Evolutionary conservation across 352 stramenopile genomes (phyloP).

Genomic region (Phytophthora melonis): DNA sequence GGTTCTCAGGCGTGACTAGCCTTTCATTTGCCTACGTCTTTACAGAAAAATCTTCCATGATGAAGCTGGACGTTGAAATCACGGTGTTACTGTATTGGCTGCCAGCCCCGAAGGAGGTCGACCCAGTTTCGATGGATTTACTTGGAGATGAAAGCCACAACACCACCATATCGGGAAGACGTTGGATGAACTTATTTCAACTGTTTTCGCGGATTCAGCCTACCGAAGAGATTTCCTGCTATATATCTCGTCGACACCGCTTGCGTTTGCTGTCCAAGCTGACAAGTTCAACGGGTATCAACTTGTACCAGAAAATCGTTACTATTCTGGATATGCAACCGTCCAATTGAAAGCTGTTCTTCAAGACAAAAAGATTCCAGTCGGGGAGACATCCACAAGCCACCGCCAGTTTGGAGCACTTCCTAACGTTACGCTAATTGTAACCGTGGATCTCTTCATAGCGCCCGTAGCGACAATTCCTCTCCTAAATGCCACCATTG

Average conservation of each 20-base stretch:
- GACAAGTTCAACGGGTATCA: slow-evolving; percentile 13
- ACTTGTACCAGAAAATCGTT: slow-evolving; percentile 24
- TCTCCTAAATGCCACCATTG: slow-evolving; percentile 7
- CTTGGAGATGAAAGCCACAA: slow-evolving; percentile 22
- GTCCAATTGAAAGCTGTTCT: slow-evolving; percentile 37
- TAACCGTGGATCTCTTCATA: slow-evolving; percentile 34
- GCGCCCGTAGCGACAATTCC: slow-evolving; percentile 27
- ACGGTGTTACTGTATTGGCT: slow-evolving; percentile 29
- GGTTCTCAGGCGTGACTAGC: slow-evolving; percentile 14
- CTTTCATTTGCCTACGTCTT: slow-evolving; percentile 33
- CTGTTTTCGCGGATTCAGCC: slow-evolving; percentile 22
- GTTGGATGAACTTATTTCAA: slow-evolving; percentile 29
- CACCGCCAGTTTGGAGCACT: slow-evolving; percentile 24
- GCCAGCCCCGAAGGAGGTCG: slow-evolving; percentile 23
- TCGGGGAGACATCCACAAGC: slow-evolving; percentile 16
- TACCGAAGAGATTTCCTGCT: slow-evolving; percentile 31
- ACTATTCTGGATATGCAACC: slow-evolving; percentile 42
- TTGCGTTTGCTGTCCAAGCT: slow-evolving; percentile 15
- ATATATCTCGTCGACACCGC: slow-evolving; percentile 32
- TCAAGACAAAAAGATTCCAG: slow-evolving; percentile 18
- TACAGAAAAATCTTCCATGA: slow-evolving; percentile 16
- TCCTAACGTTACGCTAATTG: slow-evolving; percentile 28
- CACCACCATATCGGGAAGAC: slow-evolving; percentile 8
- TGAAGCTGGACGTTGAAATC: slow-evolving; percentile 25
- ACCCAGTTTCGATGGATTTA: slow-evolving; percentile 21